A percentile compares a stretch with the other conserved stretches of the same genome.
phyloP scores from a whole-genome alignment of 2,329 filamentous ascomycete genomes.

The Bipolaris bicolor region DNA sequence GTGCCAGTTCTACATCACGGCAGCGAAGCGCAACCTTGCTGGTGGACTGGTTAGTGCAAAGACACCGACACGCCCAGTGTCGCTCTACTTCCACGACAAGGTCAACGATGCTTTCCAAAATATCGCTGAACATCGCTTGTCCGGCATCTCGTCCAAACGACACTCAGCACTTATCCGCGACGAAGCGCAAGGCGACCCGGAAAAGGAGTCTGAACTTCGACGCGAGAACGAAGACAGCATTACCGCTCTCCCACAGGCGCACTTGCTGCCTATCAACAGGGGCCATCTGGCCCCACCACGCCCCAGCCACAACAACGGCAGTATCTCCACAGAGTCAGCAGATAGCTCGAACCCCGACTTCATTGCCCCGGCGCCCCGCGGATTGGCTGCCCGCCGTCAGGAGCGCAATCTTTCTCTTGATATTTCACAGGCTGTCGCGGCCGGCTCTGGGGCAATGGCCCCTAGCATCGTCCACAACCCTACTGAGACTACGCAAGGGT shows the following conservation, averaged over 20 bases:
- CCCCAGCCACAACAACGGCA: slow-evolving; percentile 26
- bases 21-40: slow-evolving; percentile 65
- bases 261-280: slow-evolving; percentile 40
- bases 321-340: slow-evolving; percentile 23
- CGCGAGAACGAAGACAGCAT: slow-evolving; percentile 85
- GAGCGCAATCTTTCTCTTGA: slow-evolving; percentile 53
- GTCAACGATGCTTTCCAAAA: slow-evolving; percentile 87
- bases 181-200: slow-evolving; percentile 77
- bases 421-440: slow-evolving; percentile 48
- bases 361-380: slow-evolving; percentile 33
- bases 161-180: slow-evolving; percentile 83
- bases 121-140: slow-evolving; percentile 73
- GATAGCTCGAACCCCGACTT: slow-evolving; percentile 37
- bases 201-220: slow-evolving; percentile 79
- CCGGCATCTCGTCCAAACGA: slow-evolving; percentile 58
- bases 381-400: slow-evolving; percentile 51
- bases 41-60: slow-evolving; percentile 59
- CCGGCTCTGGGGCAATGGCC: slow-evolving; percentile 46
- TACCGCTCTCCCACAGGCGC: slow-evolving; percentile 73
- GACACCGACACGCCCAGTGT: slow-evolving; percentile 65
- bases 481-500: slow-evolving; percentile 35
- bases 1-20: slow-evolving; percentile 94
- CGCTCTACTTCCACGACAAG: slow-evolving; percentile 80
- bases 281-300: slow-evolving; percentile 52
- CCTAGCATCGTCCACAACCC: slow-evolving; percentile 50